These are phyloP conservation scores for Acacia acuminata DNA, from an alignment of 306 rosid genomes.

Conservation along the genomic window DNA sequence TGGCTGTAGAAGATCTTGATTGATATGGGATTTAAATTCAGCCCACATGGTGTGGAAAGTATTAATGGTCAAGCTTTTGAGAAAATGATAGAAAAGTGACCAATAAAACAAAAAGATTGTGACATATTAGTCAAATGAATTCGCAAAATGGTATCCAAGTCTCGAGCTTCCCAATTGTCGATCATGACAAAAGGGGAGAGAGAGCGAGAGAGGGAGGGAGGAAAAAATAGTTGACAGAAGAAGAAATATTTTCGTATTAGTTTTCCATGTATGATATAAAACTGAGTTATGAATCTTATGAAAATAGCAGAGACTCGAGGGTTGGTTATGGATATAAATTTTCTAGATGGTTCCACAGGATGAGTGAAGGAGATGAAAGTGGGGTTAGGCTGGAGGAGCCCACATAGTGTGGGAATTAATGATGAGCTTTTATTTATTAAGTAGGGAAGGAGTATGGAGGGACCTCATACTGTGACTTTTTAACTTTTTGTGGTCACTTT, in stretches of 20 bases:
- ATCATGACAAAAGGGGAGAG: not conserved
- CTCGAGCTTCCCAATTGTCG: not conserved
- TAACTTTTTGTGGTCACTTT: not conserved
- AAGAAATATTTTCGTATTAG: too few relatives aligned
- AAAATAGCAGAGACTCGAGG: not conserved
- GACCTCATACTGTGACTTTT: not conserved
- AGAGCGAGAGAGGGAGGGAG: too few relatives aligned
- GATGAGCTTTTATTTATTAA: not conserved
- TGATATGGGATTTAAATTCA: not conserved
- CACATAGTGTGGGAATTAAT: not conserved
- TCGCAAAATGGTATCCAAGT: not conserved
- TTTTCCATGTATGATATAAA: not conserved
- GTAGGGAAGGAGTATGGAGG: not conserved
- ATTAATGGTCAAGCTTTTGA: not conserved
- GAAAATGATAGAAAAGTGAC: not conserved
- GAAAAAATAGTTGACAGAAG: too few relatives aligned
- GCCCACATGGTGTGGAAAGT: not conserved
- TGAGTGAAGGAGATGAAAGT: not conserved
- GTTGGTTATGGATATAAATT: not conserved
- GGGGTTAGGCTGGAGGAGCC: not conserved
- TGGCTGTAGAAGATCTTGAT: not conserved
- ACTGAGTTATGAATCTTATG: not conserved
- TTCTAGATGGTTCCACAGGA: not conserved
- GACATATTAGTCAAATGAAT: not conserved
- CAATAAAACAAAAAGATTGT: not conserved